These are phyloP conservation scores for Nicotiana undulata DNA, from an alignment of 257 asterid genomes.

Conservation along the genomic window DNA sequence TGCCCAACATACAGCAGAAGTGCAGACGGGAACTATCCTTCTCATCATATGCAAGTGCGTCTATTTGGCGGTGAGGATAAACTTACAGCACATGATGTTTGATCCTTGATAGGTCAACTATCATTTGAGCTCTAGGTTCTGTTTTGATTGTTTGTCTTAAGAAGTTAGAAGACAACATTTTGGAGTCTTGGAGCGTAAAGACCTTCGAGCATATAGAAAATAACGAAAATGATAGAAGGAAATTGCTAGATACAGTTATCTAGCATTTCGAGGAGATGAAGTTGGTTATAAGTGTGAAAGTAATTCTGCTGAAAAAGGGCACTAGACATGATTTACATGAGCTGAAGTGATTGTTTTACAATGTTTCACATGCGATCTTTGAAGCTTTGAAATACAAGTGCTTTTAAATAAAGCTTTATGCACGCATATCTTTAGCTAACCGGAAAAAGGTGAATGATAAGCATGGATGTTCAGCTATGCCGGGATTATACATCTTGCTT, in stretches of 20 bases:
- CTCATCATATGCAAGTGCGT: conserved; percentile 31
- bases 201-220: not conserved
- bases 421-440: not conserved
- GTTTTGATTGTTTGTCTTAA: not conserved
- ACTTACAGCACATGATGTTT: not conserved
- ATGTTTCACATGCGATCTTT: not conserved
- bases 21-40: conserved; percentile 22
- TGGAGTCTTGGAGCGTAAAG: not conserved
- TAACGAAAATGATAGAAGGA: not conserved
- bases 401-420: not conserved
- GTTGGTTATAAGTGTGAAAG: not conserved
- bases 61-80: conserved; percentile 29
- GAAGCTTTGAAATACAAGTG: not conserved
- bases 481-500: not conserved
- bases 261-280: not conserved
- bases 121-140: conserved; percentile 4
- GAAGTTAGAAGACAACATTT: not conserved
- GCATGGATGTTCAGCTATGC: not conserved
- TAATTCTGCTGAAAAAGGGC: not conserved
- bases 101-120: not conserved
- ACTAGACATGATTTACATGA: not conserved
- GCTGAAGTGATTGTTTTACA: not conserved
- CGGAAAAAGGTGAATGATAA: not conserved
- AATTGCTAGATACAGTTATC: not conserved
- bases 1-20: conserved; percentile 6